Conservation (phyloP, 2,329 filamentous ascomycete genomes). For the Microdochium trichocladiopsis region DNA sequence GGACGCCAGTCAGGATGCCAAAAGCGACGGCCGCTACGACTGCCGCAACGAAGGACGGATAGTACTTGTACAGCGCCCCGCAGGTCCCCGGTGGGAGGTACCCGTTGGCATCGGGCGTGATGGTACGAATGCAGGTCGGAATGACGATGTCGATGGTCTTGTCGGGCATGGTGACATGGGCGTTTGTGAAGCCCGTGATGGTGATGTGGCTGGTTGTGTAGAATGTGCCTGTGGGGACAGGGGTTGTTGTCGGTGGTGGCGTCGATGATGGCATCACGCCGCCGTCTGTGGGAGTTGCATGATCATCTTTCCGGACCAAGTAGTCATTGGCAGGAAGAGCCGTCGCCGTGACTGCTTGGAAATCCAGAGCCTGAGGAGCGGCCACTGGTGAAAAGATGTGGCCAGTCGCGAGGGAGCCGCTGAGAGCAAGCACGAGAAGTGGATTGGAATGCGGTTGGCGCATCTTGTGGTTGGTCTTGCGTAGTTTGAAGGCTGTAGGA, state of each 20-base stretch:
- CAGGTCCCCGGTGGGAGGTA: constrained; percentile 20
- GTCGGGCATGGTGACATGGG: constrained; percentile 16
- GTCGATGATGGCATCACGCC: not conserved
- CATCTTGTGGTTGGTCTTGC: too few relatives aligned
- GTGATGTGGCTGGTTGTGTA: constrained; percentile 20
- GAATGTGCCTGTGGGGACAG: constrained; percentile 11
- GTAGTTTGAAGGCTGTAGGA: too few relatives aligned
- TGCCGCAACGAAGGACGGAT: constrained; percentile 22
- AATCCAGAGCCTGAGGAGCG: too few relatives aligned
- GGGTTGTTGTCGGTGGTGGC: not conserved
- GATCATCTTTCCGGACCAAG: too few relatives aligned
- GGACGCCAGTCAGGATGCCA: constrained; percentile 8
- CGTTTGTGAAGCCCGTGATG: constrained; percentile 17
- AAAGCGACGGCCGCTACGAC: constrained; percentile 19
- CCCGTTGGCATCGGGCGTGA: constrained; percentile 23
- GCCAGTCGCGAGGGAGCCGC: too few relatives aligned
- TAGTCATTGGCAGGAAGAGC: too few relatives aligned
- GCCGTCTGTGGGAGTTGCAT: too few relatives aligned
- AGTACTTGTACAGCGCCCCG: constrained; percentile 23
- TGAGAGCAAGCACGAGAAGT: too few relatives aligned
- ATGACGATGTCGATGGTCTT: constrained; percentile 21
- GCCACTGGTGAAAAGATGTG: too few relatives aligned
- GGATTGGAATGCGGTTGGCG: too few relatives aligned
- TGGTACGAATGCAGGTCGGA: constrained; percentile 28
- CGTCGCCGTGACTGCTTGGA: too few relatives aligned